Percentiles rank a stretch among this genome's conserved stretches.
Evolutionary conservation across 345 rosid species (phyloP).

Genomic region (Eucalyptus polyanthemos): DNA sequence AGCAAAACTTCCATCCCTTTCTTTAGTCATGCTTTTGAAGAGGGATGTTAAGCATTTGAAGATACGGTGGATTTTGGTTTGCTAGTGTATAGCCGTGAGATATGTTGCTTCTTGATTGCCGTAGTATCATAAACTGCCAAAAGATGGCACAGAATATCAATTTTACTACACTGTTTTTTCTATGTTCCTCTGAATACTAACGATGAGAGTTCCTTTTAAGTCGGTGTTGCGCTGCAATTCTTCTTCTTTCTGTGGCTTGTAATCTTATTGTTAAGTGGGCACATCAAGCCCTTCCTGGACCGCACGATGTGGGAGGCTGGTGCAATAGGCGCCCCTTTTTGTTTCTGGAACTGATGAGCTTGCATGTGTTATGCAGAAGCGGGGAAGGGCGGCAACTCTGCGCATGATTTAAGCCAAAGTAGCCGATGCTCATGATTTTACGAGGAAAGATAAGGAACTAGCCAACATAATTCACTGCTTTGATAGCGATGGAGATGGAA

Average conservation of each 20-base stretch:
- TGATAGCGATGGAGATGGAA: too few relatives aligned
- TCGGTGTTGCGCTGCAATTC: background rate
- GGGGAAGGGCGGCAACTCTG: conserved; percentile 46
- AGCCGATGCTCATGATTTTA: conserved; percentile 58
- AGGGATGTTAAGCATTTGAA: background rate
- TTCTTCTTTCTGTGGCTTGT: background rate
- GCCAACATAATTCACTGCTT: too few relatives aligned
- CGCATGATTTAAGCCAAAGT: conserved; percentile 40
- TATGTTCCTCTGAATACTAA: background rate
- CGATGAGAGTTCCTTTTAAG: background rate
- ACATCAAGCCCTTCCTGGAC: too few relatives aligned
- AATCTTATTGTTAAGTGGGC: background rate
- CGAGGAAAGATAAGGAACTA: conserved; percentile 48
- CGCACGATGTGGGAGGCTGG: too few relatives aligned
- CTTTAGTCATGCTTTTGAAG: background rate
- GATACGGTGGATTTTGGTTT: background rate
- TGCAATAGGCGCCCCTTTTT: too few relatives aligned
- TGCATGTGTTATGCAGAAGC: conserved; percentile 17
- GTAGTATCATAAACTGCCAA: background rate
- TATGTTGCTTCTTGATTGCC: background rate
- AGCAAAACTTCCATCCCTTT: background rate
- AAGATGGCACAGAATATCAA: background rate
- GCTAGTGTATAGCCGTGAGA: background rate
- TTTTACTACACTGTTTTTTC: background rate
- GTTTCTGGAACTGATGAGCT: background rate